A percentile compares a stretch with the other conserved stretches of the same genome.
These are phyloP conservation scores for Clarireedia hainanense DNA, from an alignment of 2,329 filamentous ascomycete genomes.

Conservation along the genomic window DNA sequence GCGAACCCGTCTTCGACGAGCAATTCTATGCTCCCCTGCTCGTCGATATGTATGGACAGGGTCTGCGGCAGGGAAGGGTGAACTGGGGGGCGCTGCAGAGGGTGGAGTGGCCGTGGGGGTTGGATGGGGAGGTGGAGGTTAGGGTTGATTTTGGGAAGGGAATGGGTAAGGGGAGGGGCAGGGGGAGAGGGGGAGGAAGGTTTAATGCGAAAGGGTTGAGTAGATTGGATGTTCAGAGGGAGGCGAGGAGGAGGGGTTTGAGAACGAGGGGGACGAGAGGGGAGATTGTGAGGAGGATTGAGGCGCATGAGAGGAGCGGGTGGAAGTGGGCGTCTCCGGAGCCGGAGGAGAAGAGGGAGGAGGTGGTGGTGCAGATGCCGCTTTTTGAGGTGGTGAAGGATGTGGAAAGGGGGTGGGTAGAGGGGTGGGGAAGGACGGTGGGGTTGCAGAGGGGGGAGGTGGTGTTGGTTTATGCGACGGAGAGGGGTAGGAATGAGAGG, in stretches of 20 bases:
- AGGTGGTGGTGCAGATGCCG: background rate
- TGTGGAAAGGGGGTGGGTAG: too few species aligned
- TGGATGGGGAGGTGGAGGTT: background rate
- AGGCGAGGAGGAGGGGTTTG: background rate
- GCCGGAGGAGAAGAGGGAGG: background rate
- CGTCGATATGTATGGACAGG: background rate
- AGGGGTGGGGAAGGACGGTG: background rate
- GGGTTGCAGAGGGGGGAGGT: background rate
- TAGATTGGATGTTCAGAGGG: background rate
- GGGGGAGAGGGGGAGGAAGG: too few species aligned
- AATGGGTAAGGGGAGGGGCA: background rate
- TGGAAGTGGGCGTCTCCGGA: background rate
- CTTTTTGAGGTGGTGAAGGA: background rate
- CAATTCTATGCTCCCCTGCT: background rate
- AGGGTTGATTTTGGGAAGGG: background rate
- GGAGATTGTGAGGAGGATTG: background rate
- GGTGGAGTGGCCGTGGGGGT: slow-evolving; percentile 1
- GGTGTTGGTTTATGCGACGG: background rate
- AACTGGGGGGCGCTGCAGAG: background rate
- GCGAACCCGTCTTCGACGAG: slow-evolving; percentile 2
- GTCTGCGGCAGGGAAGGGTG: background rate
- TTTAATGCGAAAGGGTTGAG: background rate
- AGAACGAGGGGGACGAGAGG: background rate
- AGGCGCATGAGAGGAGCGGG: background rate
- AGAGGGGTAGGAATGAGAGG: background rate